Percentiles rank a stretch among this genome's conserved stretches.
phyloP scores from a whole-genome alignment of 352 stramenopile species.

The Phytophthora syringae region DNA sequence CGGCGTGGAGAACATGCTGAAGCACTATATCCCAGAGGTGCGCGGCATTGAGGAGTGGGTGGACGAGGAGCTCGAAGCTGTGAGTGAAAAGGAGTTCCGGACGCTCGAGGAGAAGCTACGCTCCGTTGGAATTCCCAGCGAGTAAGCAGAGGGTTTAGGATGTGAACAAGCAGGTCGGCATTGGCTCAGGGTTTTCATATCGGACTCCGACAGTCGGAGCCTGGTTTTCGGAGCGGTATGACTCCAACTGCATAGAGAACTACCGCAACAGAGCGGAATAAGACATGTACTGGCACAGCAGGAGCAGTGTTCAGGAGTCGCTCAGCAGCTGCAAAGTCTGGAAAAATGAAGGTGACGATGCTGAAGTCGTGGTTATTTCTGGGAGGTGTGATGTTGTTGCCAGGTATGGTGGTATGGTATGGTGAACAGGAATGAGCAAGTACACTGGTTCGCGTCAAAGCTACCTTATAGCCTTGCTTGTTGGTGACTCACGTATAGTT shows the following conservation, averaged over 20 bases:
- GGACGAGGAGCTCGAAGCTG: constrained; percentile 78
- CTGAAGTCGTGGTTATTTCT: constrained; percentile 1
- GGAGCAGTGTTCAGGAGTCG: background rate
- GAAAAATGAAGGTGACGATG: constrained; percentile 35
- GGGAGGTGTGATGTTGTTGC: background rate
- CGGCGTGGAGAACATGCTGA: constrained; percentile 99
- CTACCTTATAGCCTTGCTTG: background rate
- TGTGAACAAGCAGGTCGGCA: constrained; percentile 14
- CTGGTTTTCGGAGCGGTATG: constrained; percentile 9
- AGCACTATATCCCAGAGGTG: constrained; percentile 99
- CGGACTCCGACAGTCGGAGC: background rate
- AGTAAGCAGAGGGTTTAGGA: constrained; percentile 41
- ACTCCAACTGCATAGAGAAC: constrained; percentile 24
- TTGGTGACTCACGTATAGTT: constrained; percentile 4
- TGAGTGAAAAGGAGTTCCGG: constrained; percentile 86
- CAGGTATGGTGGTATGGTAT: constrained; percentile 6
- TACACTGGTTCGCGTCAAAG: too few relatives aligned
- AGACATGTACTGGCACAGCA: constrained; percentile 5
- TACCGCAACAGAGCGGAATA: background rate
- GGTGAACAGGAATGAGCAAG: constrained; percentile 11
- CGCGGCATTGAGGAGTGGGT: constrained; percentile 79
- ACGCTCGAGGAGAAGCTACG: constrained; percentile 86
- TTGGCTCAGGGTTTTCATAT: constrained; percentile 4
- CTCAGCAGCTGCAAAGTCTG: constrained; percentile 14
- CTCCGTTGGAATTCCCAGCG: constrained; percentile 80